Conservation (phyloP, 352 stramenopile species). For the Phytophthora sojae region DNA sequence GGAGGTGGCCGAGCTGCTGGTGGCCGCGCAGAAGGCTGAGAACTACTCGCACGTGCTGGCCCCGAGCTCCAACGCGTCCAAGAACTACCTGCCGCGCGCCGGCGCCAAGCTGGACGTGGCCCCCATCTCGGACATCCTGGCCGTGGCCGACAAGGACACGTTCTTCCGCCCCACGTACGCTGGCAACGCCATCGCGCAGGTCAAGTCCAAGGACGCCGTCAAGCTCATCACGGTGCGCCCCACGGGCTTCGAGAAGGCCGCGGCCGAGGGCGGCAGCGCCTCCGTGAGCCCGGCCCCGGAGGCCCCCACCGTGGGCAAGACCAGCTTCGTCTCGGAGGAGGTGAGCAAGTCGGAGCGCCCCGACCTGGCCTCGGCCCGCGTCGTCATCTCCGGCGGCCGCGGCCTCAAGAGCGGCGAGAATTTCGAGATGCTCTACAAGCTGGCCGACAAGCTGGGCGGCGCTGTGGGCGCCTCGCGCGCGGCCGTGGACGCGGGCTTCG, state of each 20-base stretch:
- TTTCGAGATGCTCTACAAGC: constrained; percentile 97
- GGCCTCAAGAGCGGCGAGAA: constrained; percentile 98
- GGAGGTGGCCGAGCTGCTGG: constrained; percentile 84
- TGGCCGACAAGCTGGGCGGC: constrained; percentile 98
- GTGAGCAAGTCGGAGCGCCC: constrained; percentile 96
- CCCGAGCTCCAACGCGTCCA: constrained; percentile 95
- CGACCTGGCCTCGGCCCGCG: constrained; percentile 93
- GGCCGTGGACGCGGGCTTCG: constrained; percentile 98
- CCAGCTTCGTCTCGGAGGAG: constrained; percentile 94
- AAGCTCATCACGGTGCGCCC: constrained; percentile 97
- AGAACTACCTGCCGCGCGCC: constrained; percentile 97
- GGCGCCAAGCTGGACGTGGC: constrained; percentile 95
- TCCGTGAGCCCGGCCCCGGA: constrained; percentile 72
- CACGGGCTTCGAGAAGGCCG: constrained; percentile 98
- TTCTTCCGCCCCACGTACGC: constrained; percentile 93
- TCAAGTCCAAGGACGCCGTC: constrained; percentile 90
- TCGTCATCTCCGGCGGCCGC: constrained; percentile 97
- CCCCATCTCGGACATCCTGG: constrained; percentile 97
- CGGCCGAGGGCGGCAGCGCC: constrained; percentile 73
- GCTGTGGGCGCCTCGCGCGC: constrained; percentile 97
- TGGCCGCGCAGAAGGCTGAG: constrained; percentile 65
- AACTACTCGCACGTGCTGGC: constrained; percentile 95
- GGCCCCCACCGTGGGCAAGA: constrained; percentile 67
- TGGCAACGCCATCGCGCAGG: constrained; percentile 87
- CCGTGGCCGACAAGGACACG: constrained; percentile 92